A percentile compares a stretch with the other conserved stretches of the same genome.
Conservation (phyloP, 495 filamentous ascomycete species). For the Penicillium robsamsonii region DNA sequence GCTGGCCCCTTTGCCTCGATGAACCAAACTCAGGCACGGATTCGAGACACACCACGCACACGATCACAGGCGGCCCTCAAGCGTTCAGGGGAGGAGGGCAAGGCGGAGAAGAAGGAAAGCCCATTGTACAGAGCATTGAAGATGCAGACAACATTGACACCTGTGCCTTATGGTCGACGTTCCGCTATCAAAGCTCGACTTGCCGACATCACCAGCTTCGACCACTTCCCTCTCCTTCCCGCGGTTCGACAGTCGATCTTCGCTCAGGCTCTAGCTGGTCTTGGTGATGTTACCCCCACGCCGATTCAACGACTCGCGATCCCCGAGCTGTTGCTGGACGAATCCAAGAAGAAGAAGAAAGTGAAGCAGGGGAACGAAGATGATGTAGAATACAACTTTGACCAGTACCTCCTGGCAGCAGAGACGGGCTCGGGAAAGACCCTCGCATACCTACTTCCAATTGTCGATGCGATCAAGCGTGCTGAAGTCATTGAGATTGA, state of each 20-base stretch:
- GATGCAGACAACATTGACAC: constrained; percentile 80
- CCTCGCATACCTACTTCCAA: constrained; percentile 81
- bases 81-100: constrained; percentile 35
- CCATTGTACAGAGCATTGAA: constrained; percentile 80
- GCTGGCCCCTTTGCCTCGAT: constrained; percentile 72
- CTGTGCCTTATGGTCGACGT: constrained; percentile 71
- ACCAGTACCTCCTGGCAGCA: constrained; percentile 84
- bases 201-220: constrained; percentile 68
- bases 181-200: constrained; percentile 67
- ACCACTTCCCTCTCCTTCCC: constrained; percentile 72
- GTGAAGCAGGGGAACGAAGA: constrained; percentile 21
- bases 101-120: constrained; percentile 40
- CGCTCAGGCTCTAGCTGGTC: constrained; percentile 65
- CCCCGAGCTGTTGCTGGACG: constrained; percentile 63
- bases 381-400: constrained; percentile 43
- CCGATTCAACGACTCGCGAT: constrained; percentile 88
- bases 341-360: constrained; percentile 25
- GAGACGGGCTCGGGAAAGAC: constrained; percentile 98
- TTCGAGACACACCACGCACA: constrained; percentile 40
- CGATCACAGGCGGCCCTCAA: constrained; percentile 43
- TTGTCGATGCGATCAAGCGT: constrained; percentile 77
- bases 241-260: constrained; percentile 69
- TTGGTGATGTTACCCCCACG: constrained; percentile 73
- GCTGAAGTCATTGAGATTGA: constrained; percentile 64
- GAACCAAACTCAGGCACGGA: constrained; percentile 71